Evolutionary conservation across 2,329 filamentous ascomycete species (phyloP), one percentile per base, ranked within the genome.

Genomic region (Leptographium galeiforme): DNA sequence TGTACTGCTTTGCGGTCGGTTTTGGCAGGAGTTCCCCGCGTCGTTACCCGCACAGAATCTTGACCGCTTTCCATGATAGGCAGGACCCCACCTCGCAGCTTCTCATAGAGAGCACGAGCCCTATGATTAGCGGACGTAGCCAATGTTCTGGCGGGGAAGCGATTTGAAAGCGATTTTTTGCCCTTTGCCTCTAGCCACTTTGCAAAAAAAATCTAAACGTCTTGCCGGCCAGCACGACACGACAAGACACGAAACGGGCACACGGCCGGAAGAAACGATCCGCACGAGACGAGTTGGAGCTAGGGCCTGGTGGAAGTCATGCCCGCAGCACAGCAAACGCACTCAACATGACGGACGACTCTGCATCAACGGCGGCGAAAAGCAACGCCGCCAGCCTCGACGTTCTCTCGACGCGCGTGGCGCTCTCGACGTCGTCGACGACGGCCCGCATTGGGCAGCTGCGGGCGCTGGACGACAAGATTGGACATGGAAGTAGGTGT

Each of bases 341-440:
- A 25, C 50, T 18, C 43, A 25, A 16, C 43, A 30, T 45, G 43
- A 30, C 43, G 72, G 14, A 18, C 12, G 72, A 76, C 67, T 66
- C 63, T 67, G 67, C 64, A 64, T 67, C 60, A 70, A 72, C 63
- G 68, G 67, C 60, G 61, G 36, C 65, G 54, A 62, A 63, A 50
- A 60, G 66, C 54, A 14, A 6, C 5, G 14, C 55, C 11, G 55
- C 48, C 10, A 49, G 47, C 39, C 40, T 57, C 40, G 58, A 59
- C 51, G 50, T 53, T n/a, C 50, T 55, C n/a, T 49, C 55, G 46
- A 59, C 58, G n/a, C 44, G 55, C 19, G 54, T 58, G 14, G 76
- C 74, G 51, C 67, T 85, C 56, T 71, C 73, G 51, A 82, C 81
- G 44, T 84, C 83, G 48, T 85, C 82, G 8, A 84, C 81, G 14